A percentile compares a stretch with the other conserved stretches of the same genome.
Evolutionary conservation across 2,329 filamentous ascomycete species (phyloP).

Genomic region (Colletotrichum sp.): DNA sequence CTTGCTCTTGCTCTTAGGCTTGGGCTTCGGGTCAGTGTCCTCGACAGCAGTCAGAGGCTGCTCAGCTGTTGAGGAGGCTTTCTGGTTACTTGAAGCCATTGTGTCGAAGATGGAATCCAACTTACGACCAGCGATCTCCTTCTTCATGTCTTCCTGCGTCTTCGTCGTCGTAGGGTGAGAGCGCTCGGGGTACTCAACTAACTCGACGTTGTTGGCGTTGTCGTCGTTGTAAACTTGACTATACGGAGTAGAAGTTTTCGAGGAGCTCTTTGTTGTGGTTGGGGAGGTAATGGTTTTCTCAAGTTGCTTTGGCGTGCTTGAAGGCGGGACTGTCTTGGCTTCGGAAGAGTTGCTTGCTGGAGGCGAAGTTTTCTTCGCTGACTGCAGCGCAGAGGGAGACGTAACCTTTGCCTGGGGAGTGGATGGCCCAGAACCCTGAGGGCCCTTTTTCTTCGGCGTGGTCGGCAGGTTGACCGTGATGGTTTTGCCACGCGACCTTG

Average conservation of each 20-base stretch:
- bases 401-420: not conserved
- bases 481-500: not conserved
- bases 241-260: not conserved
- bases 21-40: not conserved
- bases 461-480: slow-evolving; percentile 12
- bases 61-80: not conserved
- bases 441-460: not conserved
- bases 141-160: not conserved
- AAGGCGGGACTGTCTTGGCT: not conserved
- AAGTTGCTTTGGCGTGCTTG: not conserved
- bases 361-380: not conserved
- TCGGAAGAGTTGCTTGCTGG: not conserved
- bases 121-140: not conserved
- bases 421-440: not conserved
- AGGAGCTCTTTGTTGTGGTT: not conserved
- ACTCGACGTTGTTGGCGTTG: not conserved
- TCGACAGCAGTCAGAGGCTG: not conserved
- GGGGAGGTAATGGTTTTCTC: not conserved
- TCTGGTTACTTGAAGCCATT: not conserved
- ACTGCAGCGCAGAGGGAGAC: not conserved
- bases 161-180: not conserved
- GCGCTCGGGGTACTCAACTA: not conserved
- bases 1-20: slow-evolving; percentile 24
- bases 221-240: not conserved
- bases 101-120: not conserved